Conservation (phyloP, 345 rosid species). For the Passiflora organensis region DNA sequence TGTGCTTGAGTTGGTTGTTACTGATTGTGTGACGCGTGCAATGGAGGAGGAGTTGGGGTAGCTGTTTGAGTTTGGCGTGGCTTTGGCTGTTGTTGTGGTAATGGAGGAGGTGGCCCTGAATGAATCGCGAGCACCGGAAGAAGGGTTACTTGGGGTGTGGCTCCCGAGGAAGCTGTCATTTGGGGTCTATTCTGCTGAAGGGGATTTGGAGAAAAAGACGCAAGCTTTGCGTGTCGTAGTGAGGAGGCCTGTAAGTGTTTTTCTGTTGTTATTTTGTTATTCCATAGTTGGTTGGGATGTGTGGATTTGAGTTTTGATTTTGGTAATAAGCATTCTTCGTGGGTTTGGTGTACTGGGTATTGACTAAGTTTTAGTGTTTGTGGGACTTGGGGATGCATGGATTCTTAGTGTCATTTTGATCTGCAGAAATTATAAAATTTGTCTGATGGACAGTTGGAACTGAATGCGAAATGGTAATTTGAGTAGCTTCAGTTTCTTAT, state of each 20-base stretch:
- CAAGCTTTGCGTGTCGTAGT: constrained; percentile 40
- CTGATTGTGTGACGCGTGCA: not conserved
- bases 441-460: too few species aligned
- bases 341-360: too few species aligned
- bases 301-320: constrained; percentile 12
- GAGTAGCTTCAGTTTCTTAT: too few species aligned
- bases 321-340: not conserved
- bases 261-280: constrained; percentile 2
- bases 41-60: constrained; percentile 35
- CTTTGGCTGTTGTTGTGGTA: constrained; percentile 9
- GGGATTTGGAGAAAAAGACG: constrained; percentile 27
- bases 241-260: constrained; percentile 64
- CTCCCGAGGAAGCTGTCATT: constrained; percentile 68
- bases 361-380: not conserved
- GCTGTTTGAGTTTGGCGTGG: constrained; percentile 30
- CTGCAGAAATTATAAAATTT: too few species aligned
- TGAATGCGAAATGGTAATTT: too few species aligned
- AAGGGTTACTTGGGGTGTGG: constrained; percentile 41
- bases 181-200: constrained; percentile 32
- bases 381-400: too few species aligned
- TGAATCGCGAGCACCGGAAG: constrained; percentile 30
- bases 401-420: too few species aligned
- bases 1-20: too few species aligned
- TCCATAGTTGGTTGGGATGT: constrained; percentile 8
- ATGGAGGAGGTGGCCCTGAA: constrained; percentile 63